A percentile compares a stretch with the other conserved stretches of the same genome.
Conservation (phyloP, 176 grass and related monocot genomes). For the Avena eriantha region DNA sequence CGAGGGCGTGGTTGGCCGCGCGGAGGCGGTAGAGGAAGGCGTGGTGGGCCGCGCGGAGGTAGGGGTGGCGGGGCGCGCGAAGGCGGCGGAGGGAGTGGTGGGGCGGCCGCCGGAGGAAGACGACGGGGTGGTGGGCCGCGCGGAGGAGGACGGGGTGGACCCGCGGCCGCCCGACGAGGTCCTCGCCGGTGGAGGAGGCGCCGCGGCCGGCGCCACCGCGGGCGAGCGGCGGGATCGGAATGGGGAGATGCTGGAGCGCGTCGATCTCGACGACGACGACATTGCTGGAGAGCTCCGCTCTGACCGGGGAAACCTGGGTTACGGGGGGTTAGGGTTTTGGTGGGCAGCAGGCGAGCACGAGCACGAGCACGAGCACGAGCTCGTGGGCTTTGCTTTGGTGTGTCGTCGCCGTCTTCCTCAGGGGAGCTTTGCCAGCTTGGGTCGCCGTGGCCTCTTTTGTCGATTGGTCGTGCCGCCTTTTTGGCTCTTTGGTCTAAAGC, state of each 20-base stretch:
- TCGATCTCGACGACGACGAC: slow-evolving; percentile 81
- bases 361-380: slow-evolving; percentile 21
- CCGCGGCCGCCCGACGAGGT: slow-evolving; percentile 55
- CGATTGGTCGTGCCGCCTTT: slow-evolving; percentile 52
- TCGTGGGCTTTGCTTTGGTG: slow-evolving; percentile 54
- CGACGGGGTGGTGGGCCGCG: slow-evolving; percentile 63
- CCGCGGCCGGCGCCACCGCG: slow-evolving; percentile 17
- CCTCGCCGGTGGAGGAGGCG: slow-evolving; percentile 49
- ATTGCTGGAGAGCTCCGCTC: slow-evolving; percentile 44
- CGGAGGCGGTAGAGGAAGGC: slow-evolving; percentile 50
- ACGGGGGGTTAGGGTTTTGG: slow-evolving; percentile 58
- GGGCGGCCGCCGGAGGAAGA: slow-evolving; percentile 49
- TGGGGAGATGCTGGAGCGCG: slow-evolving; percentile 90
- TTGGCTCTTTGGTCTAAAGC: slow-evolving; percentile 44
- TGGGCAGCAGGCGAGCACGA: slow-evolving; percentile 19
- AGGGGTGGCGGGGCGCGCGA: slow-evolving; percentile 59
- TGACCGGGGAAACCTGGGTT: neutral
- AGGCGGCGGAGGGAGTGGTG: slow-evolving; percentile 57
- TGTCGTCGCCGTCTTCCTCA: slow-evolving; percentile 64
- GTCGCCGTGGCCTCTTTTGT: slow-evolving; percentile 33
- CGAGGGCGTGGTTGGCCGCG: slow-evolving; percentile 58
- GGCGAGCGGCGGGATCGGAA: slow-evolving; percentile 84
- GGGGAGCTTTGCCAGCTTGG: slow-evolving; percentile 18
- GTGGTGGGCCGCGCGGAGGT: slow-evolving; percentile 53
- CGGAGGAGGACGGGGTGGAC: slow-evolving; percentile 46